Conservation (phyloP, 2,329 filamentous ascomycete genomes). For the Exophiala dermatitidis region DNA sequence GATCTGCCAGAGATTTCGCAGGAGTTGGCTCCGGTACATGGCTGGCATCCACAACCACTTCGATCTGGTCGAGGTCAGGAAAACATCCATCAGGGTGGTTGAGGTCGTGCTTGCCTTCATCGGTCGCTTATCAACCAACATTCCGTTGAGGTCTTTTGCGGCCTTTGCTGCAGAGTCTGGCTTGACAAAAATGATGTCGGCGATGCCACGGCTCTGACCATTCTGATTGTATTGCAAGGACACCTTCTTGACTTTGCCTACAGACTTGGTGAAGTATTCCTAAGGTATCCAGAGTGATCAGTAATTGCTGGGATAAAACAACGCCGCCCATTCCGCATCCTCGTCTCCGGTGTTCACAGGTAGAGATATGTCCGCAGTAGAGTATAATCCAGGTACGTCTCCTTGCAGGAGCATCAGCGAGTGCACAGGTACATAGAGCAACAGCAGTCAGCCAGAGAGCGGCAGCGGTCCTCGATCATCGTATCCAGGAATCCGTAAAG, state of each 20-base stretch:
- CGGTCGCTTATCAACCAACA: constrained; percentile 79
- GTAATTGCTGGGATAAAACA: constrained; percentile 31
- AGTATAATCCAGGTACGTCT: constrained; percentile 17
- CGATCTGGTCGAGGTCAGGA: constrained; percentile 54
- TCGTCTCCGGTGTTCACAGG: constrained; percentile 11
- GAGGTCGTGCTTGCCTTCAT: constrained; percentile 63
- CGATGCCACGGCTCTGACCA: constrained; percentile 84
- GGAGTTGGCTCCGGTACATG: constrained; percentile 60
- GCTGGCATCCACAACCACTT: constrained; percentile 77
- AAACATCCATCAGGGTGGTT: constrained; percentile 9
- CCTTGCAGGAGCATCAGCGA: constrained; percentile 21
- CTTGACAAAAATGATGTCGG: constrained; percentile 78
- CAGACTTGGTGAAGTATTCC: constrained; percentile 89
- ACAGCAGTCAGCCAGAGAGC: constrained; percentile 10
- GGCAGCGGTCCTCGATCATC: neutral
- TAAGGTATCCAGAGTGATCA: constrained; percentile 52
- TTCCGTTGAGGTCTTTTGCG: constrained; percentile 73
- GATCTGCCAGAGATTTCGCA: constrained; percentile 73
- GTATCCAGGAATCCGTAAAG: neutral
- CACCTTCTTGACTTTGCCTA: constrained; percentile 85
- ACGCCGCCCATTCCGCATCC: constrained; percentile 18
- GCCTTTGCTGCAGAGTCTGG: constrained; percentile 77
- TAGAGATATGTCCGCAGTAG: constrained; percentile 18
- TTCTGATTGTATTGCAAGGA: constrained; percentile 89
- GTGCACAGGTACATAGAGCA: constrained; percentile 11